Evolutionary conservation across 2,329 filamentous ascomycete species (phyloP), one percentile per base, ranked within the genome.

Genomic region (Alternaria atra): DNA sequence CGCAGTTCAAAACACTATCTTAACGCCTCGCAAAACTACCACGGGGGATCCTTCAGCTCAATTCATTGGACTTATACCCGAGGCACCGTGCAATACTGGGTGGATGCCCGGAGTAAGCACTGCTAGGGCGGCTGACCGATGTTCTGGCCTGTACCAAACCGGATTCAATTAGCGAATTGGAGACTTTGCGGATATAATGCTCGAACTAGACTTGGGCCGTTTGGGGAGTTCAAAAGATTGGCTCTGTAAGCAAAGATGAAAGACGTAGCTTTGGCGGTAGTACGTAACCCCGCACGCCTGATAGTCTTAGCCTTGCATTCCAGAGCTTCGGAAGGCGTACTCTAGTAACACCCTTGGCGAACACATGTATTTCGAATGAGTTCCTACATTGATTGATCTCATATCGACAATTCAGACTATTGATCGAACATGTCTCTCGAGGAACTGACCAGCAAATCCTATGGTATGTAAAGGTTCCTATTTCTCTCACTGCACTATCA

Each of bases 391-490:
- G 20, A 25, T 25, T 15, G 20, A 12, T 25, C 39, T 15, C 20
- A 48, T 20, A 34, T 27, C 27, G 42, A n/a, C 8, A n/a, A 20
- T 37, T 20, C 32, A 13, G 13, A n/a, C 17, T 17, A 17, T 27
- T 29, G 25, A 25, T 7, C 13, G 25, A 60, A 20, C 17, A 73
- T 74, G 71, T 66, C 72, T 58, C 61, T 61, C 10, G 60, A 73
- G 39, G 64, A 71, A 1, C 71, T 73, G 23, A 55, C 55, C 15
- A 66, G 61, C 46, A 70, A 66, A 30, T 58, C 64, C n/a, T 76
- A 70, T 59, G 55, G 55, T 58, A 47, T n/a, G 50, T 35, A 27
- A 4, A 27, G 3, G 2, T 39, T 10, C 12, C 8, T 17, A 9
- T 34, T 10, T 2, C 3, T 29, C 6, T 8, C 17, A 13, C 12